These are phyloP conservation scores for Pouteria campechiana DNA, from an alignment of 179 eudicot species.

Conservation along the genomic window DNA sequence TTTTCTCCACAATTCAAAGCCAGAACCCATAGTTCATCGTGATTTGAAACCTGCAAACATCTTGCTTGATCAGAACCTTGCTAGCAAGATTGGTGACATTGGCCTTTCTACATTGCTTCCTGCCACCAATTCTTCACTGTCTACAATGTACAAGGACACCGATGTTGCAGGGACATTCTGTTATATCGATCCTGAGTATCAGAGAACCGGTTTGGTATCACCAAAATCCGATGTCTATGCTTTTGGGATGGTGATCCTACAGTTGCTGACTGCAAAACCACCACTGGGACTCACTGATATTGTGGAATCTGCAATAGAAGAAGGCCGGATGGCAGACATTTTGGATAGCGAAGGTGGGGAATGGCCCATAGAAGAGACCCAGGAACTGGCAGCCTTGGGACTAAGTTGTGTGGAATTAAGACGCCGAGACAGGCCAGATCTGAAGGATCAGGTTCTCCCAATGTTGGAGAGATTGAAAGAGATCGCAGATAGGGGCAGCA, in stretches of 20 bases:
- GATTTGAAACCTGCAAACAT: constrained; percentile 88
- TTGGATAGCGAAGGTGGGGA: constrained; percentile 58
- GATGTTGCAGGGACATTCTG: constrained; percentile 59
- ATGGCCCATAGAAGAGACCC: constrained; percentile 80
- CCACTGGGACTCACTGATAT: constrained; percentile 46
- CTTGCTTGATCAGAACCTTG: constrained; percentile 64
- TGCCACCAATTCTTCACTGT: constrained; percentile 16
- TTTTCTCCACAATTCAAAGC: constrained; percentile 71
- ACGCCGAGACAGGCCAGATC: constrained; percentile 61
- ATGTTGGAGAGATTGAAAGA: constrained; percentile 56
- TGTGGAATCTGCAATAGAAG: constrained; percentile 51
- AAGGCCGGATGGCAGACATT: constrained; percentile 25
- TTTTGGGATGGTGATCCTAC: constrained; percentile 68
- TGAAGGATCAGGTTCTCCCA: constrained; percentile 48
- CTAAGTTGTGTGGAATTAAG: constrained; percentile 68
- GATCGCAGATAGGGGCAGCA: constrained; percentile 45
- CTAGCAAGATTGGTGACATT: constrained; percentile 89
- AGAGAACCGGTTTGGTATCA: constrained; percentile 51
- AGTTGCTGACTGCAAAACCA: constrained; percentile 70
- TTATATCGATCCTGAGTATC: constrained; percentile 81
- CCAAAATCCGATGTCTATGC: constrained; percentile 70
- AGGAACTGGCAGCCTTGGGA: constrained; percentile 51
- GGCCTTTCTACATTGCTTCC: constrained; percentile 67
- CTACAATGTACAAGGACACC: constrained; percentile 38
- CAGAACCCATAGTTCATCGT: constrained; percentile 67